Conservation (phyloP, 202 grass and related monocot species). For the Schoenoplectus tabernaemontani region DNA sequence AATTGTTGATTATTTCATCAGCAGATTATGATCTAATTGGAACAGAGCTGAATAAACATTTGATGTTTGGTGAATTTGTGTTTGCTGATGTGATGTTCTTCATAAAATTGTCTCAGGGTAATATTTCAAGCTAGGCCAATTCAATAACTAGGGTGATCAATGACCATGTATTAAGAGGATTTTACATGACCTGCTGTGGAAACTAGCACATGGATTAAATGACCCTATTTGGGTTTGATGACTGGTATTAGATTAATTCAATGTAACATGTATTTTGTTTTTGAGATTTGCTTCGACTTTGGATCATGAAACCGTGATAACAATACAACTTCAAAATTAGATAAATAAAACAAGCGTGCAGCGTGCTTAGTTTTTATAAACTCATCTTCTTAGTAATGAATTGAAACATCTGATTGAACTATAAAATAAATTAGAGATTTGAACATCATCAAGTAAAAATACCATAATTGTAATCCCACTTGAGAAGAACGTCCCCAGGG, state of each 20-base stretch:
- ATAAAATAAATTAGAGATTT: neutral
- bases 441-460: neutral
- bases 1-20: no score
- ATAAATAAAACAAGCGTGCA: neutral
- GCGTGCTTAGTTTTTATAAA: neutral
- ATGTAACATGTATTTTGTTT: neutral
- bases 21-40: no score
- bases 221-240: neutral
- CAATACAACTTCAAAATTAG: neutral
- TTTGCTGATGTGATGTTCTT: no score
- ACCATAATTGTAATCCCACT: neutral
- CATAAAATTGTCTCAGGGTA: no score
- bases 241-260: neutral
- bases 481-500: neutral
- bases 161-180: no score
- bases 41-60: no score
- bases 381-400: neutral
- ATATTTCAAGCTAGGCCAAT: no score
- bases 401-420: neutral
- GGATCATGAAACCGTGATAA: neutral
- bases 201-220: neutral
- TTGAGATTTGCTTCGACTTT: neutral
- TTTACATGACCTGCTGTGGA: no score
- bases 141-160: no score
- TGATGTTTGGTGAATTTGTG: no score